Base-by-base conservation (phyloP, 805 yeast species). In the Candida mattraensis region DNA sequence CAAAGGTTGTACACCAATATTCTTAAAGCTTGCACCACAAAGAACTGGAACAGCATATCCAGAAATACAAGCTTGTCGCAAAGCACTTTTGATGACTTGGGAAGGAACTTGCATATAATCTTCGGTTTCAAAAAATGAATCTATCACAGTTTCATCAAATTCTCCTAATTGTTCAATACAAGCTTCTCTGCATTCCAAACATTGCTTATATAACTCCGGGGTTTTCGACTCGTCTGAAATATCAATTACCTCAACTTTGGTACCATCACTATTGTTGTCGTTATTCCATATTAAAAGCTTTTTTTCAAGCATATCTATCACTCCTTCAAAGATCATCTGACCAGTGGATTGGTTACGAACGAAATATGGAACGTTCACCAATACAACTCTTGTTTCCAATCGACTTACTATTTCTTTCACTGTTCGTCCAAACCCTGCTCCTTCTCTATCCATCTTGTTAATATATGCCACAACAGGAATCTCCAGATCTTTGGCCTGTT, bases 391-490 rank as follows among this genome's bases (percentile, higher is more conserved):
- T 0, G 95, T 86, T 12, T 78, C 78, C 39, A 93, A 65, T 52
- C 85, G 84, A 14, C 78, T 62, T 10, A 87, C 83, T 17, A 93
- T 73, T 48, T 91, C 97, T 47, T 78, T 79, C 5, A 87, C 94
- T 0, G 97, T 87, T 38, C 96, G 69, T 44, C 95, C 81, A 56
- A 79, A 93, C 0, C 97, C 96, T 1, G 98, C 96, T 14, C 99
- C 99, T 11, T 80, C 83, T 41, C 98, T 72, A 63, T 93, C 99
- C 98, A 93, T 89, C 60, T 93, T 93, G 60, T 93, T 93, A 21
- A 93, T 76, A 56, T 78, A 93, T 9, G 87, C 80, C 9, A 93
- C 66, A 32, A 77, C 72, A 0, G 99, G 98, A 23, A 93, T 78
- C 3, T 60, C 60, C 47, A 80, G 61, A 12, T 72, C 73, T 14